phyloP scores from a whole-genome alignment of 257 asterid species.

The Nicotiana paniculata region DNA sequence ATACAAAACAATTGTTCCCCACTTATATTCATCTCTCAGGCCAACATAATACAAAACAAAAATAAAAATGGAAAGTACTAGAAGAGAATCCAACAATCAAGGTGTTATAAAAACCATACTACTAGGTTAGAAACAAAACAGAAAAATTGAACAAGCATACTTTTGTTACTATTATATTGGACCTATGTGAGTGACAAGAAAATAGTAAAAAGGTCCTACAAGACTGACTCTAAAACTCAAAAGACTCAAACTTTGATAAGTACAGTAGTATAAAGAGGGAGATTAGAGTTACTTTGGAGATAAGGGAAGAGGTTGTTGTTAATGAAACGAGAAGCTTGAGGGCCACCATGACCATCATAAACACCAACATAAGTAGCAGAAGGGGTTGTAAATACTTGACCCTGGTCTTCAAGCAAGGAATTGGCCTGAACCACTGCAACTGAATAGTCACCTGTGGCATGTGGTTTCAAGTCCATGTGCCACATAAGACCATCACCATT shows the following conservation, averaged over 20 bases:
- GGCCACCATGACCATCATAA: constrained; percentile 47
- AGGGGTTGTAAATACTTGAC: constrained; percentile 33
- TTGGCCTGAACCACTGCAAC: constrained; percentile 43
- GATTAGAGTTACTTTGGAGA: constrained; percentile 21
- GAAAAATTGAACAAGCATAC: not conserved
- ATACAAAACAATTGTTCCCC: too few relatives aligned
- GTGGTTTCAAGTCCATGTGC: constrained; percentile 35
- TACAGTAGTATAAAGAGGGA: not conserved
- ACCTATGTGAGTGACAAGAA: not conserved
- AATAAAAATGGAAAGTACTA: too few relatives aligned
- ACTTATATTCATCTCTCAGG: too few relatives aligned
- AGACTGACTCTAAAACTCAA: not conserved
- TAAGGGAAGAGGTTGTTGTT: constrained; percentile 27
- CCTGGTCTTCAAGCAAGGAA: constrained; percentile 37
- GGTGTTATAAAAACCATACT: not conserved
- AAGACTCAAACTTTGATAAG: not conserved
- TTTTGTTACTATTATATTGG: not conserved
- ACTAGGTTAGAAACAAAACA: not conserved
- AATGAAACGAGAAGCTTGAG: constrained; percentile 41
- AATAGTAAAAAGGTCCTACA: not conserved
- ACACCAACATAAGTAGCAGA: constrained; percentile 37
- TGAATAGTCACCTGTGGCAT: constrained; percentile 37
- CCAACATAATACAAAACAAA: too few relatives aligned
- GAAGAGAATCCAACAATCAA: not conserved
- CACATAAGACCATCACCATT: constrained; percentile 31